phyloP scores from a whole-genome alignment of 2,329 filamentous ascomycete genomes.

The Hymenoscyphus fraxineus region DNA sequence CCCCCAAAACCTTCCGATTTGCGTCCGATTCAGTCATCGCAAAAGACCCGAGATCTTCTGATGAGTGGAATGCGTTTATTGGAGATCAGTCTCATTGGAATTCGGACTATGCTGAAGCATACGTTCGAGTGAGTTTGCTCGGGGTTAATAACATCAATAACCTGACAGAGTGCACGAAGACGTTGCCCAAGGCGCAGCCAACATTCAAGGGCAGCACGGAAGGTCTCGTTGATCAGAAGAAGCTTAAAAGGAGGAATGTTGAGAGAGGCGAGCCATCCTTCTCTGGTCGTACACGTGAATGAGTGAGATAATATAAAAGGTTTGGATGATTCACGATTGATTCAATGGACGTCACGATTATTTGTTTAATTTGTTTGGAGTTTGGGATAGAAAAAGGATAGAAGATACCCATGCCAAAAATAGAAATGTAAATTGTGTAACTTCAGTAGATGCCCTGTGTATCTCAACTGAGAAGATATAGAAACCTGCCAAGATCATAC shows the following conservation, averaged over 20 bases:
- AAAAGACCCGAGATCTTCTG: constrained; percentile 29
- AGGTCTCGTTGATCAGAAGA: not conserved
- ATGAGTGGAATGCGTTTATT: constrained; percentile 40
- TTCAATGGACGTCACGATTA: not conserved
- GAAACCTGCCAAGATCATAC: no score
- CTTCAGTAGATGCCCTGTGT: no score
- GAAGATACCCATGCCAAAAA: no score
- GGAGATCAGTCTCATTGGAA: constrained; percentile 40
- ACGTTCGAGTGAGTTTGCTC: constrained; percentile 51
- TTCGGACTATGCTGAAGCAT: constrained; percentile 49
- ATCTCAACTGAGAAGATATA: no score
- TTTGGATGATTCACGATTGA: not conserved
- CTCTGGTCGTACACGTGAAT: not conserved
- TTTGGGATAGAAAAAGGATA: not conserved
- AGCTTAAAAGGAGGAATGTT: not conserved
- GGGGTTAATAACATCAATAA: constrained; percentile 55
- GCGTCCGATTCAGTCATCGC: constrained; percentile 13
- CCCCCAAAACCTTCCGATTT: constrained; percentile 15
- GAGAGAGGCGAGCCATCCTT: not conserved
- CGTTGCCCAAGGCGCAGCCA: constrained; percentile 39
- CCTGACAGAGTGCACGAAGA: constrained; percentile 52
- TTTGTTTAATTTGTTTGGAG: not conserved
- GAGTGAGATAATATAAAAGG: not conserved
- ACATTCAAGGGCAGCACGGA: not conserved
- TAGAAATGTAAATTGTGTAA: no score